phyloP scores from a whole-genome alignment of 176 grass and related monocot genomes.

The Aegilops tauschii region DNA sequence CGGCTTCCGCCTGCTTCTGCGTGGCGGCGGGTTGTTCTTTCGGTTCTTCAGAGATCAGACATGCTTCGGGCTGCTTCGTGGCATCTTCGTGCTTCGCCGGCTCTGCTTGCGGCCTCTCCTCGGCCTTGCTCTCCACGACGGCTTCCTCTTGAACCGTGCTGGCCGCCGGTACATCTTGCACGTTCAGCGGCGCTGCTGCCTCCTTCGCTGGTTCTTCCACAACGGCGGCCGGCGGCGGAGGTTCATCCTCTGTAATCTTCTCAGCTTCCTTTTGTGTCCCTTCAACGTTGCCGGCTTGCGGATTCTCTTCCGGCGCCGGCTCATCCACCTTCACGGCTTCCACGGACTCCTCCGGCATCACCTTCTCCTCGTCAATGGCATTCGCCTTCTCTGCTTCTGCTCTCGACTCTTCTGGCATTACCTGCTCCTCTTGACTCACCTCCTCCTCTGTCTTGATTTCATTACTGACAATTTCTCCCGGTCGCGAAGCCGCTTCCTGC shows the following conservation, averaged over 20 bases:
- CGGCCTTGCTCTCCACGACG: background rate
- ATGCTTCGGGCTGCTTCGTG: background rate
- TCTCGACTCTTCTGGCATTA: background rate
- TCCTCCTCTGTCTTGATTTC: background rate
- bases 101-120: conserved; percentile 12
- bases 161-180: background rate
- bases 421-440: background rate
- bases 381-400: background rate
- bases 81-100: background rate
- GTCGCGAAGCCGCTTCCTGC: background rate
- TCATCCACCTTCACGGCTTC: background rate
- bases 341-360: background rate
- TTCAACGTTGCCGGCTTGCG: background rate
- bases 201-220: conserved; percentile 7
- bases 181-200: background rate
- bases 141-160: conserved; percentile 17
- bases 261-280: background rate
- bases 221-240: background rate
- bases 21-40: background rate
- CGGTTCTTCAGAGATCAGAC: conserved; percentile 6
- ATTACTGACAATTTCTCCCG: background rate
- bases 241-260: background rate
- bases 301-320: conserved; percentile 15
- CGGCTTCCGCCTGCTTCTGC: background rate
- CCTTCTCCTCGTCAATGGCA: conserved; percentile 12